These are phyloP conservation scores for Ophiostoma angusticollis DNA, from an alignment of 2,329 filamentous ascomycete genomes.

Conservation along the genomic window DNA sequence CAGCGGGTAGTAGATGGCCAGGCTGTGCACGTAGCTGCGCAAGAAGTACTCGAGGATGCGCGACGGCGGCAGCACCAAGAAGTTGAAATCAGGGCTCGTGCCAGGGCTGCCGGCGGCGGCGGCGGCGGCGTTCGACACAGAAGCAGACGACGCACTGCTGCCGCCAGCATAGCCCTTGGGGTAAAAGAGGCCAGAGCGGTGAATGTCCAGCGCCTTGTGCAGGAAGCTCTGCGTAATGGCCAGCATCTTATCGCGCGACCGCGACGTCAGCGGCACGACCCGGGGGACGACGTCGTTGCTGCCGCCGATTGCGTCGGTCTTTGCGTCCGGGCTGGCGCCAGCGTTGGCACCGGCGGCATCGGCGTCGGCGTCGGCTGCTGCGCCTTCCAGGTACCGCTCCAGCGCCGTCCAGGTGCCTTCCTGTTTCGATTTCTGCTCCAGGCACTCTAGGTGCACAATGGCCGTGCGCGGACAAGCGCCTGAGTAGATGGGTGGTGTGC, in stretches of 20 bases:
- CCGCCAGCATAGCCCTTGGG: slow-evolving; percentile 22
- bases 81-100: slow-evolving; percentile 46
- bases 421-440: slow-evolving; percentile 36
- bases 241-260: slow-evolving; percentile 55
- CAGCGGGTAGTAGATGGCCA: slow-evolving; percentile 53
- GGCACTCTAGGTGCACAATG: slow-evolving; percentile 36
- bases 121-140: too few relatives aligned
- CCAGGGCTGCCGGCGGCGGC: slow-evolving; percentile 24
- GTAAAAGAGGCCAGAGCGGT: slow-evolving; percentile 37
- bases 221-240: slow-evolving; percentile 59
- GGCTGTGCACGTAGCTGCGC: slow-evolving; percentile 50
- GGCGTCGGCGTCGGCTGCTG: slow-evolving; percentile 20
- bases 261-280: slow-evolving; percentile 31
- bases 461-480: slow-evolving; percentile 35
- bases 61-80: slow-evolving; percentile 52
- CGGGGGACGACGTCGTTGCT: slow-evolving; percentile 28
- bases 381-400: slow-evolving; percentile 28
- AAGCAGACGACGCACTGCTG: too few relatives aligned
- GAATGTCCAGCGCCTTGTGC: slow-evolving; percentile 57
- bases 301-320: too few relatives aligned
- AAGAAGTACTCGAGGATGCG: slow-evolving; percentile 56
- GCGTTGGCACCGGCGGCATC: too few relatives aligned
- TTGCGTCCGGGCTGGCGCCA: too few relatives aligned
- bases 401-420: slow-evolving; percentile 34
- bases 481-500: slow-evolving; percentile 33